Percentiles rank a stretch among this genome's conserved stretches.
phyloP scores from a whole-genome alignment of 2,329 filamentous ascomycete species.

The Nothomitra cinnamomea region DNA sequence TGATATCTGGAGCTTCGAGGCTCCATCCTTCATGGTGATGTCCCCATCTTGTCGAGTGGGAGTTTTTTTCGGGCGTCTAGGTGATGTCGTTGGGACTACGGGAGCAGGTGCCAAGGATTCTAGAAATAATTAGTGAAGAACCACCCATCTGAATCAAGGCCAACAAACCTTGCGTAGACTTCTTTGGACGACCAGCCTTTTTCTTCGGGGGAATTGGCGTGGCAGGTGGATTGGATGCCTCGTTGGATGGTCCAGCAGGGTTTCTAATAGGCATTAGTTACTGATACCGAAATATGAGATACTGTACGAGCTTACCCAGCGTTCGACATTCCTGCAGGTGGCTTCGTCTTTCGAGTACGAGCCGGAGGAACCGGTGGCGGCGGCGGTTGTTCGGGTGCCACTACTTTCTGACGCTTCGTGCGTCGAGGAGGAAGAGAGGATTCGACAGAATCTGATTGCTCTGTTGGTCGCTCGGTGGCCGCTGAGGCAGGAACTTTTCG shows the following conservation, averaged over 20 bases:
- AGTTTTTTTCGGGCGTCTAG: conserved; percentile 35
- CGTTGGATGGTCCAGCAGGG: conserved; percentile 46
- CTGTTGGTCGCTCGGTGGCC: conserved; percentile 24
- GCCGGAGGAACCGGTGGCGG: conserved; percentile 12
- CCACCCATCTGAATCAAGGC: conserved; percentile 3
- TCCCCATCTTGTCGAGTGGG: conserved; percentile 41
- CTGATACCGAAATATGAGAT: background rate
- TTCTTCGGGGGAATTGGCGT: conserved; percentile 29
- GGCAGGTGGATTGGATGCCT: conserved; percentile 34
- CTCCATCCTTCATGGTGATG: conserved; percentile 52
- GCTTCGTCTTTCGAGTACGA: conserved; percentile 6
- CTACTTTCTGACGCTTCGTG: conserved; percentile 4
- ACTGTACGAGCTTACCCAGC: conserved; percentile 39
- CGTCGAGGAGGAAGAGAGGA: background rate
- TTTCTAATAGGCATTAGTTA: background rate
- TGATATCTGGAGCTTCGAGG: conserved; percentile 25
- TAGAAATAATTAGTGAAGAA: conserved; percentile 7
- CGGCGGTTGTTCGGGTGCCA: background rate
- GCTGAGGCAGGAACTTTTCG: conserved; percentile 47
- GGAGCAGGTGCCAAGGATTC: conserved; percentile 16
- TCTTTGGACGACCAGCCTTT: conserved; percentile 58
- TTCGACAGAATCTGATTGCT: conserved; percentile 47
- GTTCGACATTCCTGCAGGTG: conserved; percentile 48
- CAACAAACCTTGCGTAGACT: conserved; percentile 34
- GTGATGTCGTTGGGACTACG: conserved; percentile 9